Conservation (phyloP, 2,329 filamentous ascomycete species). For the Pseudocercospora macadamiae region DNA sequence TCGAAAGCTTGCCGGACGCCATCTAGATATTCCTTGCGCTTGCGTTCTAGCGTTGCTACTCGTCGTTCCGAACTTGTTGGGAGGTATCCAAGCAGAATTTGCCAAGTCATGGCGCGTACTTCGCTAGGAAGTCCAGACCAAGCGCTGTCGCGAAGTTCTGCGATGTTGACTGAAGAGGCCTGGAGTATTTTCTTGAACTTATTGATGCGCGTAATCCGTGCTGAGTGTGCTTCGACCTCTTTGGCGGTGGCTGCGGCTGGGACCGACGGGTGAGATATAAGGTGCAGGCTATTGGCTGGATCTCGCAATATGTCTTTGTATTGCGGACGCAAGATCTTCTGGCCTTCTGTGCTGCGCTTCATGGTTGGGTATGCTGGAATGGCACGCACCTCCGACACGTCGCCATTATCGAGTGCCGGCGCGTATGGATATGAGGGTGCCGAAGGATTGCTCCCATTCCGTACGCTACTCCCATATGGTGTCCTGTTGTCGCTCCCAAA, state of each 20-base stretch:
- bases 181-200: constrained; percentile 98
- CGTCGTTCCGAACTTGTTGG: constrained; percentile 95
- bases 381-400: constrained; percentile 84
- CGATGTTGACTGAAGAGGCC: constrained; percentile 81
- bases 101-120: constrained; percentile 98
- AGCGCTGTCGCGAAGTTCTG: constrained; percentile 80
- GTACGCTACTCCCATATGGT: constrained; percentile 21
- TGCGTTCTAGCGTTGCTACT: constrained; percentile 86
- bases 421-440: not conserved
- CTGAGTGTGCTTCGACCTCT: constrained; percentile 82
- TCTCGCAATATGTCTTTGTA: constrained; percentile 90
- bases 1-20: constrained; percentile 74
- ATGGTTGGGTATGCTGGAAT: constrained; percentile 81
- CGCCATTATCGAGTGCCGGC: constrained; percentile 77
- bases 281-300: constrained; percentile 90
- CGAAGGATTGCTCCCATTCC: constrained; percentile 3
- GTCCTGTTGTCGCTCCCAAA: constrained; percentile 23
- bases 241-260: constrained; percentile 76
- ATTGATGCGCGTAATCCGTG: constrained; percentile 90
- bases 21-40: constrained; percentile 94
- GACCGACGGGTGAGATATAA: constrained; percentile 83
- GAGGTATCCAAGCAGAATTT: constrained; percentile 89
- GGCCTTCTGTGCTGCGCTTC: constrained; percentile 76
- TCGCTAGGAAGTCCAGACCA: constrained; percentile 96
- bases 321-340: constrained; percentile 90